Base-by-base conservation (phyloP, 2,329 filamentous ascomycete genomes). In the Xylaria digitata region DNA sequence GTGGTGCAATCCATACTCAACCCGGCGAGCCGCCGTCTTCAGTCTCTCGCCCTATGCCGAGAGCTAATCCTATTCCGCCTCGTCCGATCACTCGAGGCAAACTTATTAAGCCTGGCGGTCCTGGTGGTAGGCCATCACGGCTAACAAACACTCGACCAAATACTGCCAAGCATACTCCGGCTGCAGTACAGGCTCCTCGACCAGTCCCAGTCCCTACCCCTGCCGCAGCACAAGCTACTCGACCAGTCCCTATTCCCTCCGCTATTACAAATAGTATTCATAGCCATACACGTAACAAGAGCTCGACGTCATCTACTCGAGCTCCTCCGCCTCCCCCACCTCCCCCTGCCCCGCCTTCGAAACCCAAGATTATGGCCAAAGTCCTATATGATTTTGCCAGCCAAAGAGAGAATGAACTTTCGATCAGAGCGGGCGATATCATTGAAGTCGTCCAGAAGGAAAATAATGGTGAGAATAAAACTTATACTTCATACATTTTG, bases 361-460 rank as follows among this genome's bases (percentile, higher is more conserved):
- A 85, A 43, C 84, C 85, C 37, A 95, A 94, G 78, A 88, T 93
- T 32, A 93, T 90, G 72, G 96, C 92, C 75, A 96, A 94, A 82
- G 96, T 94, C 4, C 80, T 98, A 53, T 99, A 98, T 79, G 94
- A 97, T 75, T 99, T 98, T 78, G 86, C 85, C 61, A 94, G 94
- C 17, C 91, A 95, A 72, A 92, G 87, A 70, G 88, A 90, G 65
- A 97, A 96, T 72, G 94, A 98, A 80, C 84, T 99, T 58, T 90
- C 91, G 17, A 87, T 99, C 70, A 86, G 79, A 65, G 90, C 92
- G 56, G 94, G 92, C 57, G 92, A 98, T 70, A 80, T 97, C 55
- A 87, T 99, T 60, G 89, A 96, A 78, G 89, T 99, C 76, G 87
- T 96, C n/a, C 91, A 96, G 76, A 97, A 97, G 80, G 95, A 97